phyloP scores from a whole-genome alignment of 768 basidiomycete genomes.

The Basidioascus undulatus region DNA sequence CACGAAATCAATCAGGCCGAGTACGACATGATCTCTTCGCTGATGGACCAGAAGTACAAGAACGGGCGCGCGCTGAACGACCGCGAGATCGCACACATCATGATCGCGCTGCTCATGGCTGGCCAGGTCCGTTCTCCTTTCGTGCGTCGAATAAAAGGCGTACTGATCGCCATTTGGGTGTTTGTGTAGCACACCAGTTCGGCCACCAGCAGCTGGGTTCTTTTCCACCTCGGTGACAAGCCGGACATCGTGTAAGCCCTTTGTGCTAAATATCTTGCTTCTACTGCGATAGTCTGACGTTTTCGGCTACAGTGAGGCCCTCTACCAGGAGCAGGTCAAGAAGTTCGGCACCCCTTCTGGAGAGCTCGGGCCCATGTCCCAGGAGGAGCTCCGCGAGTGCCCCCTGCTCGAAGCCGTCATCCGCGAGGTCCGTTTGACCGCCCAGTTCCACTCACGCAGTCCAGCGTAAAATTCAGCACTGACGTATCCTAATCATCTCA shows the following conservation, averaged over 20 bases:
- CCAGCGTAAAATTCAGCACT: not conserved
- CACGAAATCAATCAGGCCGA: constrained; percentile 29
- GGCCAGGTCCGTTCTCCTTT: no score
- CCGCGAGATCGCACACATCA: constrained; percentile 85
- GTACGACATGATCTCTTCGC: constrained; percentile 76
- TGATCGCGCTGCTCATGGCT: constrained; percentile 98
- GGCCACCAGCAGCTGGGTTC: constrained; percentile 67
- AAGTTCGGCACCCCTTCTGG: constrained; percentile 48
- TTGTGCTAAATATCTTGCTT: not conserved
- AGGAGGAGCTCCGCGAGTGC: constrained; percentile 60
- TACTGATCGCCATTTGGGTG: no score
- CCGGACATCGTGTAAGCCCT: constrained; percentile 41
- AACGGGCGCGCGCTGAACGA: constrained; percentile 52
- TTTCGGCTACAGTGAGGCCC: constrained; percentile 30
- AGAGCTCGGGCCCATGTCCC: constrained; percentile 49
- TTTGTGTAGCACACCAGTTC: constrained; percentile 95
- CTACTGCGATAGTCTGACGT: not conserved
- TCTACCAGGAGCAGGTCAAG: constrained; percentile 76
- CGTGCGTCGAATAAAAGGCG: no score
- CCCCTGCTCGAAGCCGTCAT: constrained; percentile 71
- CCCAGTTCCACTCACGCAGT: constrained; percentile 4
- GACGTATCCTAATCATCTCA: not conserved
- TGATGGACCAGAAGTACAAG: constrained; percentile 63
- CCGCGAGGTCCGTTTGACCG: constrained; percentile 44
- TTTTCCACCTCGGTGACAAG: constrained; percentile 62